phyloP scores from a whole-genome alignment of 352 stramenopile species.

The Globisporangium okanoganense region DNA sequence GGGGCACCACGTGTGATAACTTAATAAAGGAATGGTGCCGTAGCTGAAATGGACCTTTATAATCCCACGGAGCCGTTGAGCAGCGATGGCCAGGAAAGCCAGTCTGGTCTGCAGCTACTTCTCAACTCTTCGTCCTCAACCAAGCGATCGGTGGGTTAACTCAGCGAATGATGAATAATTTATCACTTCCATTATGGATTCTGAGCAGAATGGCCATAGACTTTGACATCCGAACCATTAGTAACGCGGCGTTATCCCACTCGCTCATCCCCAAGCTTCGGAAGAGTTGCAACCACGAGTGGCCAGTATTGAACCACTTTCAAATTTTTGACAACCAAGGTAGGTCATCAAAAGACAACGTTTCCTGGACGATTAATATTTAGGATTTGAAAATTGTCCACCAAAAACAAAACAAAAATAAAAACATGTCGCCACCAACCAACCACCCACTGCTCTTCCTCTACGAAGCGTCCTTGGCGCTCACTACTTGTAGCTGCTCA shows the following conservation, averaged over 20 bases:
- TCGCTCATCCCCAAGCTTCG: neutral
- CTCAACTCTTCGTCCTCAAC: neutral
- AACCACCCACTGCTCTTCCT: neutral
- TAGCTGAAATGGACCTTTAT: neutral
- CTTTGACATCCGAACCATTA: no score
- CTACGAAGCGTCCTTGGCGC: neutral
- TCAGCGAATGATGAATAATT: neutral
- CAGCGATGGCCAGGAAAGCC: neutral
- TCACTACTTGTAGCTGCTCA: slow-evolving; percentile 26
- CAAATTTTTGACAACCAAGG: neutral
- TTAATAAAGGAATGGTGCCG: no score
- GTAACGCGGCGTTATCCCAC: neutral
- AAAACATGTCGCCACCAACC: neutral
- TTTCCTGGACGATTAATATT: neutral
- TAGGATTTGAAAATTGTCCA: neutral
- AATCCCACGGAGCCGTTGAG: neutral
- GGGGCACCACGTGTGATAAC: no score
- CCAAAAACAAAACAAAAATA: neutral
- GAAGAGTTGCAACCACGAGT: neutral
- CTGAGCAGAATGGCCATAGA: no score
- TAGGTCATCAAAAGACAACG: neutral
- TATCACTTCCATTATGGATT: no score
- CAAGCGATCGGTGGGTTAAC: neutral
- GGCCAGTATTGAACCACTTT: neutral
- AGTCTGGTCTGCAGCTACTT: no score